phyloP scores from a whole-genome alignment of 192 early-diverging fungal genomes.

The Linnemannia elongata region DNA sequence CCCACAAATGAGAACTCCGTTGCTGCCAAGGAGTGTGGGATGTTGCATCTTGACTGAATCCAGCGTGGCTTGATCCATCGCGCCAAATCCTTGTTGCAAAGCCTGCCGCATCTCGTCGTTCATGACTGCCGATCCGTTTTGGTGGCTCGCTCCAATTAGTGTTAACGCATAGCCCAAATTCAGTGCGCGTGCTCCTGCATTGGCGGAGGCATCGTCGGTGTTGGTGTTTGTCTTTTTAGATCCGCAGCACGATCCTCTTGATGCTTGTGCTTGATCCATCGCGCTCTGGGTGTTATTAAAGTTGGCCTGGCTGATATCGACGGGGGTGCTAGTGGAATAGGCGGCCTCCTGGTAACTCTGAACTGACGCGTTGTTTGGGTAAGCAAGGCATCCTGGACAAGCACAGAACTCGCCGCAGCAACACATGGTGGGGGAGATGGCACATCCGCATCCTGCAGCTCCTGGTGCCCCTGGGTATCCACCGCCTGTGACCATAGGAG shows the following conservation, averaged over 20 bases:
- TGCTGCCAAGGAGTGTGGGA: slow-evolving; percentile 38
- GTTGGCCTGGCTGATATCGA: background rate
- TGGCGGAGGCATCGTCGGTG: background rate
- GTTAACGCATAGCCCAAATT: slow-evolving; percentile 39
- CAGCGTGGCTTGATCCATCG: slow-evolving; percentile 14
- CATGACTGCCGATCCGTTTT: slow-evolving; percentile 17
- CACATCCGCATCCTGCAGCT: slow-evolving; percentile 33
- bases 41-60: slow-evolving; percentile 54
- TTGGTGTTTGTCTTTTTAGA: background rate
- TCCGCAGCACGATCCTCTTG: slow-evolving; percentile 32
- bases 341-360: background rate
- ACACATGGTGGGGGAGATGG: slow-evolving; percentile 50
- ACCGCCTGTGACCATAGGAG: background rate
- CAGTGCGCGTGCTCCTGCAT: background rate
- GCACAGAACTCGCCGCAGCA: slow-evolving; percentile 53
- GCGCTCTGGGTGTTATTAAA: background rate
- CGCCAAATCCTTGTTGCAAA: slow-evolving; percentile 12
- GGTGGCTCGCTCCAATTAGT: slow-evolving; percentile 31
- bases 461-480: background rate
- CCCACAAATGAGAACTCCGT: slow-evolving; percentile 44
- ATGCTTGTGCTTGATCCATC: background rate
- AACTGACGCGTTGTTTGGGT: slow-evolving; percentile 30
- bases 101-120: slow-evolving; percentile 21
- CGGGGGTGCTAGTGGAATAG: background rate
- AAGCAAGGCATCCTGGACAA: slow-evolving; percentile 52